phyloP scores from a whole-genome alignment of 192 early-diverging fungal genomes.

The Mortierella hygrophila region DNA sequence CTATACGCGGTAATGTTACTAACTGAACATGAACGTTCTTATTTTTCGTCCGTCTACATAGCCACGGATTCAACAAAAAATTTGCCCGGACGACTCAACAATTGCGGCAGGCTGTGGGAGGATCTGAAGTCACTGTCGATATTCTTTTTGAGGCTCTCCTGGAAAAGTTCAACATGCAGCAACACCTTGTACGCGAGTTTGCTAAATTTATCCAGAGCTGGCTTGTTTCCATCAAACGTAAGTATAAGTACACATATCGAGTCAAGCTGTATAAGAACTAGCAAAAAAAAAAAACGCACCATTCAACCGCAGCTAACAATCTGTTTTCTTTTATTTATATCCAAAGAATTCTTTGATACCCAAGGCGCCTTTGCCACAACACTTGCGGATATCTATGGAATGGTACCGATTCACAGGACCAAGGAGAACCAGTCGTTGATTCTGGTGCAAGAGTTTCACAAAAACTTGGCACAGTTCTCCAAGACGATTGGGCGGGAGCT shows the following conservation, averaged over 20 bases:
- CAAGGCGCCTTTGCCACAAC: slow-evolving; percentile 63
- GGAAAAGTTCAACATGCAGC: slow-evolving; percentile 68
- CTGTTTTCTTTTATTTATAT: neutral
- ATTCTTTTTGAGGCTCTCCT: slow-evolving; percentile 70
- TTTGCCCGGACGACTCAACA: slow-evolving; percentile 72
- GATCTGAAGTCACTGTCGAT: slow-evolving; percentile 67
- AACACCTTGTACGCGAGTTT: slow-evolving; percentile 64
- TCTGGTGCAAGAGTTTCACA: slow-evolving; percentile 50
- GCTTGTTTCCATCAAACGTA: slow-evolving; percentile 62
- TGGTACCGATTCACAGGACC: slow-evolving; percentile 44
- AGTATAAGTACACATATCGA: slow-evolving; percentile 14
- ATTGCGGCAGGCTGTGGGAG: slow-evolving; percentile 75
- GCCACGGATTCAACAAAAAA: slow-evolving; percentile 84
- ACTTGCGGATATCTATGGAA: slow-evolving; percentile 72
- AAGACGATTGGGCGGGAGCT: slow-evolving; percentile 59
- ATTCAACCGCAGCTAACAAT: neutral
- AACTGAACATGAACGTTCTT: neutral
- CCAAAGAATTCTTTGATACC: slow-evolving; percentile 63
- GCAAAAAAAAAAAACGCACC: neutral
- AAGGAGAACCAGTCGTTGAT: slow-evolving; percentile 30
- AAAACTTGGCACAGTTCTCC: slow-evolving; percentile 45
- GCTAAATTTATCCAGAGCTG: slow-evolving; percentile 61
- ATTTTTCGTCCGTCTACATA: slow-evolving; percentile 37
- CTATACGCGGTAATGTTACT: neutral
- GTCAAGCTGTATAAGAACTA: neutral